Evolutionary conservation across 2,329 filamentous ascomycete genomes (phyloP).

Genomic region (Nannizziopsis barbatae): DNA sequence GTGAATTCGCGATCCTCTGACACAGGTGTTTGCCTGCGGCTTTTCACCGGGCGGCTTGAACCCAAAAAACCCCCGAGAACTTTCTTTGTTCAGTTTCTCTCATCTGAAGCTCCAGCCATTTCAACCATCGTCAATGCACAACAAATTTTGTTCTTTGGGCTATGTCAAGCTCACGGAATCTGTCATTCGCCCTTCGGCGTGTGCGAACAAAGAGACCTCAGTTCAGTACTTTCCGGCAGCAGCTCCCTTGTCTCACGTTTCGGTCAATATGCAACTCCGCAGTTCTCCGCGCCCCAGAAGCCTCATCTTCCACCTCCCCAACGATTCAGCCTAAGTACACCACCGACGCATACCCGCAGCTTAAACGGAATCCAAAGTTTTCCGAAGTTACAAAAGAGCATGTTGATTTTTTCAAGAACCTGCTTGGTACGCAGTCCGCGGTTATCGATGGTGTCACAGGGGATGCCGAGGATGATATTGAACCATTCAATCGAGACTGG

Average conservation of each 20-base stretch:
- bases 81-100: no score
- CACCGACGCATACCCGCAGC: slow-evolving; percentile 64
- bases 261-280: slow-evolving; percentile 8
- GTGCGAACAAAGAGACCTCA: slow-evolving; percentile 1
- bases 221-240: slow-evolving; percentile 2
- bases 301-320: slow-evolving; percentile 8
- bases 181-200: slow-evolving; percentile 11
- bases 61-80: no score
- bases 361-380: slow-evolving; percentile 71
- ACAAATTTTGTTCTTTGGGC: not conserved
- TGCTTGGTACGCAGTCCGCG: slow-evolving; percentile 69
- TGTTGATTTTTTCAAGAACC: slow-evolving; percentile 66
- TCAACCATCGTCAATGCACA: not conserved
- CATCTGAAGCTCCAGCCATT: no score
- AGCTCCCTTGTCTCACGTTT: not conserved
- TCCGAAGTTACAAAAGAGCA: slow-evolving; percentile 59
- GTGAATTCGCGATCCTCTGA: no score
- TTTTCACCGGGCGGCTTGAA: no score
- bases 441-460: slow-evolving; percentile 72
- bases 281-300: not conserved
- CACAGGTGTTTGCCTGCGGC: no score
- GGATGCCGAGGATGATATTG: slow-evolving; percentile 67
- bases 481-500: slow-evolving; percentile 94
- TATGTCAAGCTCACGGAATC: slow-evolving; percentile 13
- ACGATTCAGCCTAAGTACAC: slow-evolving; percentile 55